These are phyloP conservation scores for Scleroderma citrinum DNA, from an alignment of 768 basidiomycete species.

Conservation along the genomic window DNA sequence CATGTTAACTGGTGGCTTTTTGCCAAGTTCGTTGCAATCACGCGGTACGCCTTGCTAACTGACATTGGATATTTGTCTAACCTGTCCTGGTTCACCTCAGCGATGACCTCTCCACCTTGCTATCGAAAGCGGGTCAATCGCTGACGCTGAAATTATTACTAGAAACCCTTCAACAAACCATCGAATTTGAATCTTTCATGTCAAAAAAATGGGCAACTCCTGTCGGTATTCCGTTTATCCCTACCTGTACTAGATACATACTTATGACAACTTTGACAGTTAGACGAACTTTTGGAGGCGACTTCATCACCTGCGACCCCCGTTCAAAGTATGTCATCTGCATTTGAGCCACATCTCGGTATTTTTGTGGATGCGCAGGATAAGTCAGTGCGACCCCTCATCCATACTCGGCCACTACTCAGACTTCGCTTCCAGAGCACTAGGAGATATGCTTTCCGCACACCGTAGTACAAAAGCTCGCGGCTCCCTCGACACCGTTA, in stretches of 20 bases:
- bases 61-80: neutral
- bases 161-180: slow-evolving; percentile 79
- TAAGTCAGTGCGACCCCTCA: slow-evolving; percentile 52
- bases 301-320: slow-evolving; percentile 47
- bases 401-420: neutral
- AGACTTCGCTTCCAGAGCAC: slow-evolving; percentile 45
- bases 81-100: slow-evolving; percentile 33
- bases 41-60: slow-evolving; percentile 46
- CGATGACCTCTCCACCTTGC: slow-evolving; percentile 74
- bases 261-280: slow-evolving; percentile 31
- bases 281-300: slow-evolving; percentile 57
- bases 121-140: slow-evolving; percentile 71
- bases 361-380: slow-evolving; percentile 97
- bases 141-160: slow-evolving; percentile 75
- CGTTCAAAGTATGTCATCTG: slow-evolving; percentile 70
- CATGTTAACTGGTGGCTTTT: slow-evolving; percentile 76
- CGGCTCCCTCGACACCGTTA: slow-evolving; percentile 57
- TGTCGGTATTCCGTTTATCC: slow-evolving; percentile 33
- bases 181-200: slow-evolving; percentile 84
- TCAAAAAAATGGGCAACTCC: slow-evolving; percentile 76
- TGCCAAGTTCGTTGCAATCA: slow-evolving; percentile 85
- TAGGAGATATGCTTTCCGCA: slow-evolving; percentile 84
- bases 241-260: neutral
- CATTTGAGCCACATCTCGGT: slow-evolving; percentile 88
- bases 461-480: slow-evolving; percentile 64